Evolutionary conservation across 345 rosid species (phyloP), one percentile per base, ranked within the genome.

Genomic region (Jatropha curcas): DNA sequence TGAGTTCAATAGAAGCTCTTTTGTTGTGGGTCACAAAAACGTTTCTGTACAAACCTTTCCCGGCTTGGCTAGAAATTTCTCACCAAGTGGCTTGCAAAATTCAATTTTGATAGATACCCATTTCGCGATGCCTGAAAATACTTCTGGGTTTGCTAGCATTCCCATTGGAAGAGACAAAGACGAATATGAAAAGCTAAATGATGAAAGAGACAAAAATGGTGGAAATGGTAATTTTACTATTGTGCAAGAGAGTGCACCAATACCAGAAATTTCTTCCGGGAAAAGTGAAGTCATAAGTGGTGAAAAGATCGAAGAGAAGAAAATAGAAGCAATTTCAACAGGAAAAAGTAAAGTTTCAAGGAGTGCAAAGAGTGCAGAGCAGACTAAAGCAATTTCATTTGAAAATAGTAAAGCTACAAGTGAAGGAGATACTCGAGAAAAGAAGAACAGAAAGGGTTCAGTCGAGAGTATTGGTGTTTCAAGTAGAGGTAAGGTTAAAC

Each of bases 61-160:
- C 48, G 76, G 71, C 46, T 76, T 61, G 67, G 27, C 75, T 51
- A 60, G 50, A 13, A 77, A 81, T 78, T 77, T 67, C 70, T 82
- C 90, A 5, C 68, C 73, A 51, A 34, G 58, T 6, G 39, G 76
- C 24, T 70, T 19, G 27, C 34, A 79, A 70, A 72, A 24, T 41
- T 81, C 88, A 56, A 45, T 81, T 78, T 77, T 86, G 70, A 43
- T 37, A 51, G 74, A 73, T 63, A 69, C 84, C 89, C 82, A 58
- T 67, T 66, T 83, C 5, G 52, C 12, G 30, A 43, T 69, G 7
- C 68, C 75, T 7, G 81, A 59, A 57, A 86, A 81, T 74, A 69
- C 77, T 79, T 78, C 92, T 60, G 88, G 86, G 79, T 79, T 84
- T 74, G 67, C 22, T 45, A 46, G 74, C 73, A 71, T 65, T 68